Percentiles rank a stretch among this genome's conserved stretches.
These are phyloP conservation scores for Postia placenta DNA, from an alignment of 768 basidiomycete genomes.

Conservation along the genomic window DNA sequence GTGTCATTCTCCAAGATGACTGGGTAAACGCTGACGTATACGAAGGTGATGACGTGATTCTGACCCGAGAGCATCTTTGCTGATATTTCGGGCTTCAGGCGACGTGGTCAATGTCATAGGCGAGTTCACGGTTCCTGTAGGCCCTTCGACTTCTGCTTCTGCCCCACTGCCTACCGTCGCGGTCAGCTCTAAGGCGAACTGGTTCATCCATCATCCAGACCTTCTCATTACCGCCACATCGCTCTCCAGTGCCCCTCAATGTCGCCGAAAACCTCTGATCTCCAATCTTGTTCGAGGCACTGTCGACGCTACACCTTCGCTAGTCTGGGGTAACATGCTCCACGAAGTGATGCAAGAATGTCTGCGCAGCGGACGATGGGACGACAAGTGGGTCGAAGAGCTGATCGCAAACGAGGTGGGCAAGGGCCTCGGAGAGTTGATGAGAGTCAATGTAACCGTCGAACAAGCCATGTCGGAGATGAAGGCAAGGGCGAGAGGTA, in stretches of 20 bases:
- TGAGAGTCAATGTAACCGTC: slow-evolving; percentile 50
- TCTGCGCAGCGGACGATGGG: slow-evolving; percentile 56
- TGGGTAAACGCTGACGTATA: slow-evolving; percentile 66
- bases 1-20: slow-evolving; percentile 66
- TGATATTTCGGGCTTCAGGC: too few species aligned
- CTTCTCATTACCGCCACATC: slow-evolving; percentile 86
- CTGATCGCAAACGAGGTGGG: slow-evolving; percentile 51
- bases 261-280: slow-evolving; percentile 83
- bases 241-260: slow-evolving; percentile 77
- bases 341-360: slow-evolving; percentile 89
- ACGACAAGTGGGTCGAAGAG: slow-evolving; percentile 51
- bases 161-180: slow-evolving; percentile 40
- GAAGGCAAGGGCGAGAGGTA: slow-evolving; percentile 53
- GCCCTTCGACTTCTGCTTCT: slow-evolving; percentile 27
- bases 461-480: slow-evolving; percentile 66
- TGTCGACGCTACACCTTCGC: slow-evolving; percentile 55
- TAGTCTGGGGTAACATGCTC: slow-evolving; percentile 90
- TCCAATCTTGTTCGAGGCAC: slow-evolving; percentile 53
- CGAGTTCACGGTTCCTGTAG: slow-evolving; percentile 21
- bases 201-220: slow-evolving; percentile 89
- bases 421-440: slow-evolving; percentile 51
- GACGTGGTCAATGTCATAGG: slow-evolving; percentile 82
- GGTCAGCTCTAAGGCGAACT: slow-evolving; percentile 57
- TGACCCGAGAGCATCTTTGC: too few species aligned
- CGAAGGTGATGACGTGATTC: too few species aligned